Evolutionary conservation across 345 rosid species (phyloP).

Genomic region (Citrus trifoliata): DNA sequence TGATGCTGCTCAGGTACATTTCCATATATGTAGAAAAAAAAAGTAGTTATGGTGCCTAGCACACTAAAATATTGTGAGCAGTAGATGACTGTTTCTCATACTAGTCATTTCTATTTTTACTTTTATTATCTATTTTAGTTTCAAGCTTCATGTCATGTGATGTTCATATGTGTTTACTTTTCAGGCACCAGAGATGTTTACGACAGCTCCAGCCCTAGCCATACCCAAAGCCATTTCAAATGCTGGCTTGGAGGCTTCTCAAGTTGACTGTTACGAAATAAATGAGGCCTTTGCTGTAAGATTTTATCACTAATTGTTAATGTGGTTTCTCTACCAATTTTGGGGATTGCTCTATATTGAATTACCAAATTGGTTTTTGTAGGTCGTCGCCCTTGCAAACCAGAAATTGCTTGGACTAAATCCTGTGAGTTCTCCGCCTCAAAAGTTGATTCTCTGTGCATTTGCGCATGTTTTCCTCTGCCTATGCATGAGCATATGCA

Average conservation of each 20-base stretch:
- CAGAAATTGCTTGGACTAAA: constrained; percentile 72
- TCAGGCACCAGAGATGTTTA: constrained; percentile 93
- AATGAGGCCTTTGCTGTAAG: constrained; percentile 98
- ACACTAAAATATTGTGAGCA: background rate
- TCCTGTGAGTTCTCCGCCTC: constrained; percentile 53
- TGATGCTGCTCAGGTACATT: constrained; percentile 94
- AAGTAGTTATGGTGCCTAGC: background rate
- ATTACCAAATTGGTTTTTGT: constrained; percentile 12
- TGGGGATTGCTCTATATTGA: background rate
- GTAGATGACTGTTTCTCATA: background rate
- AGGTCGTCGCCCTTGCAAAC: constrained; percentile 97
- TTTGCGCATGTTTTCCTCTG: background rate
- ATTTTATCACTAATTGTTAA: constrained; percentile 1
- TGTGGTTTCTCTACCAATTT: background rate
- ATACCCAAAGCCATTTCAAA: constrained; percentile 86
- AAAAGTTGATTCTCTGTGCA: background rate
- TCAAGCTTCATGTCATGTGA: constrained; percentile 11
- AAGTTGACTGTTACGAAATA: constrained; percentile 88
- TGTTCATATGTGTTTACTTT: constrained; percentile 22
- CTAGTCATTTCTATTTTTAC: background rate
- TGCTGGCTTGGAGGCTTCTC: constrained; percentile 80
- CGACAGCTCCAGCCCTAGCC: constrained; percentile 96
- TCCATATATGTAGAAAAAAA: background rate
- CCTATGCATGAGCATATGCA: background rate
- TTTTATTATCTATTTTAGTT: background rate